These are phyloP conservation scores for Somion occarium DNA, from an alignment of 1,284 basidiomycete genomes.

Conservation along the genomic window DNA sequence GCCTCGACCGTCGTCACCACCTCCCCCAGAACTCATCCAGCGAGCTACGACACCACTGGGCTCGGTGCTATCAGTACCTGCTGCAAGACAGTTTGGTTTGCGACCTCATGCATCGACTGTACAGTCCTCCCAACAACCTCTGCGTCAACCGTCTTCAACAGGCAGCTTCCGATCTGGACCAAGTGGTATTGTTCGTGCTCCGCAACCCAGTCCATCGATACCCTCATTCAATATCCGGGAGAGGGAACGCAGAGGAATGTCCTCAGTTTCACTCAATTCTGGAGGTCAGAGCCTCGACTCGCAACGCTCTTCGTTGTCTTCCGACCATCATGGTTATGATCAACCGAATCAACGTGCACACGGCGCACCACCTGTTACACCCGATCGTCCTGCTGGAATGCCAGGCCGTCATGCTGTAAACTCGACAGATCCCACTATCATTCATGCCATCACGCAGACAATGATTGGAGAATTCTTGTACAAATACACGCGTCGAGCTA, in stretches of 20 bases:
- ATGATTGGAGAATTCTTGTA: slow-evolving; percentile 99
- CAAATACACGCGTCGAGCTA: slow-evolving; percentile 93
- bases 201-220: slow-evolving; percentile 34
- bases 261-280: slow-evolving; percentile 61
- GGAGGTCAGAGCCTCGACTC: slow-evolving; percentile 56
- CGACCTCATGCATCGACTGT: slow-evolving; percentile 69
- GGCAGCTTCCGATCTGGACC: slow-evolving; percentile 76
- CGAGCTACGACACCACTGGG: slow-evolving; percentile 83
- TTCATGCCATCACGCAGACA: slow-evolving; percentile 97
- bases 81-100: slow-evolving; percentile 39
- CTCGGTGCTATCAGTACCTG: slow-evolving; percentile 54
- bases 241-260: slow-evolving; percentile 50
- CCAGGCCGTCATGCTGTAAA: slow-evolving; percentile 22
- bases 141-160: slow-evolving; percentile 73
- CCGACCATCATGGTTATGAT: slow-evolving; percentile 53
- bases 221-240: slow-evolving; percentile 43
- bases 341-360: slow-evolving; percentile 30
- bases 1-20: slow-evolving; percentile 82
- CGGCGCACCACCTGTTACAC: slow-evolving; percentile 17
- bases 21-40: slow-evolving; percentile 82
- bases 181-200: slow-evolving; percentile 45
- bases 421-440: slow-evolving; percentile 80
- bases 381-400: slow-evolving; percentile 31
- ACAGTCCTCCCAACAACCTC: slow-evolving; percentile 50
- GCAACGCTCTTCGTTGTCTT: slow-evolving; percentile 74